These are phyloP conservation scores for Backusella parvicylindrica DNA, from an alignment of 192 early-diverging fungal species.

Conservation along the genomic window DNA sequence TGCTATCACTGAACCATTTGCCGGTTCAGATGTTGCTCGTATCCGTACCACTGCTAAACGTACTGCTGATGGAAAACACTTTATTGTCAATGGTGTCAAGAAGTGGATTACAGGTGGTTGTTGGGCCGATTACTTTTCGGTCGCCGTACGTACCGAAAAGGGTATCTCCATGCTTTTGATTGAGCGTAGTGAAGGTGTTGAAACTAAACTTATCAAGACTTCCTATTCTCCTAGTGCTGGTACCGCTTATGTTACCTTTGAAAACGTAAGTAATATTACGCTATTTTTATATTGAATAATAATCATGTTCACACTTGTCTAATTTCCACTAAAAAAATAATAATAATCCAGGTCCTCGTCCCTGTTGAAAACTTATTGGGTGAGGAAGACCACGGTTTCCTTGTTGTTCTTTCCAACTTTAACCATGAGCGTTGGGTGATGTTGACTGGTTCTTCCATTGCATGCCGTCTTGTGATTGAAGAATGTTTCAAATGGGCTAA, in stretches of 20 bases:
- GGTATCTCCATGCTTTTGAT: constrained; percentile 72
- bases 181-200: constrained; percentile 55
- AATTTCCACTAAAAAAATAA: neutral
- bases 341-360: constrained; percentile 44
- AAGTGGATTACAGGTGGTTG: constrained; percentile 80
- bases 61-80: constrained; percentile 67
- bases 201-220: constrained; percentile 64
- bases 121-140: constrained; percentile 28
- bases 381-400: constrained; percentile 60
- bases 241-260: constrained; percentile 59
- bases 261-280: constrained; percentile 40
- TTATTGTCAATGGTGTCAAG: constrained; percentile 83
- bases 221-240: constrained; percentile 64
- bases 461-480: constrained; percentile 45
- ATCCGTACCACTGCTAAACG: constrained; percentile 63
- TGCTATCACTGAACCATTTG: constrained; percentile 77
- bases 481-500: constrained; percentile 73
- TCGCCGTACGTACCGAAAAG: constrained; percentile 31
- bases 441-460: constrained; percentile 29
- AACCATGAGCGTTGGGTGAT: constrained; percentile 73
- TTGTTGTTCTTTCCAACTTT: constrained; percentile 69
- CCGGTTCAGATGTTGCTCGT: constrained; percentile 75
- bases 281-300: neutral
- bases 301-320: neutral
- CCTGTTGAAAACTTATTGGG: constrained; percentile 72